Evolutionary conservation across 75 land plant genomes (phyloP).

Genomic region (Selaginella tamariscina): DNA sequence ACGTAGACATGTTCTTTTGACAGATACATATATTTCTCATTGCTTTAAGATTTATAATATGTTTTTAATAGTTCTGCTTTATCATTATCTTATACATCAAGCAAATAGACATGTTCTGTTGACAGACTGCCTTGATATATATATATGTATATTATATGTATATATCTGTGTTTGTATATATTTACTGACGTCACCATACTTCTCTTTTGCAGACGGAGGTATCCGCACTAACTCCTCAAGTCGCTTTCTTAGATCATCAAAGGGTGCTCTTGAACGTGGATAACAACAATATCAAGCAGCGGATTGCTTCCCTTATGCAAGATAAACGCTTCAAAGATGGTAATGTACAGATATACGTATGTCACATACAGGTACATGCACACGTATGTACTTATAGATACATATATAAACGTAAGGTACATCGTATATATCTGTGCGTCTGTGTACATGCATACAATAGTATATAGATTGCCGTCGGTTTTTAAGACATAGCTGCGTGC

Average conservation of each 20-base stretch:
- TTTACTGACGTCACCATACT: not conserved
- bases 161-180: too few relatives aligned
- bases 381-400: too few relatives aligned
- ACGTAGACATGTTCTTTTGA: not conserved
- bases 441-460: not conserved
- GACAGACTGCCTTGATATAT: too few relatives aligned
- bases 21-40: not conserved
- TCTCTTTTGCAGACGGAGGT: conserved; percentile 55
- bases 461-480: not conserved
- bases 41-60: not conserved
- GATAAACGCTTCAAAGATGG: conserved; percentile 95
- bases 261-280: conserved; percentile 64
- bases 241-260: conserved; percentile 82
- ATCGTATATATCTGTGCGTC: too few relatives aligned
- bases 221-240: conserved; percentile 70
- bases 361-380: too few relatives aligned
- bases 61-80: not conserved
- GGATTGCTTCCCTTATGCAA: conserved; percentile 74
- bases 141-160: too few relatives aligned
- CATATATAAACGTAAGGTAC: too few relatives aligned
- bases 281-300: conserved; percentile 76
- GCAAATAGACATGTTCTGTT: not conserved
- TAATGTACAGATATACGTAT: too few relatives aligned
- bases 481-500: not conserved
- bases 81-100: not conserved